Evolutionary conservation across 2,329 filamentous ascomycete genomes (phyloP).

Genomic region (Ophiosphaerella korrae): DNA sequence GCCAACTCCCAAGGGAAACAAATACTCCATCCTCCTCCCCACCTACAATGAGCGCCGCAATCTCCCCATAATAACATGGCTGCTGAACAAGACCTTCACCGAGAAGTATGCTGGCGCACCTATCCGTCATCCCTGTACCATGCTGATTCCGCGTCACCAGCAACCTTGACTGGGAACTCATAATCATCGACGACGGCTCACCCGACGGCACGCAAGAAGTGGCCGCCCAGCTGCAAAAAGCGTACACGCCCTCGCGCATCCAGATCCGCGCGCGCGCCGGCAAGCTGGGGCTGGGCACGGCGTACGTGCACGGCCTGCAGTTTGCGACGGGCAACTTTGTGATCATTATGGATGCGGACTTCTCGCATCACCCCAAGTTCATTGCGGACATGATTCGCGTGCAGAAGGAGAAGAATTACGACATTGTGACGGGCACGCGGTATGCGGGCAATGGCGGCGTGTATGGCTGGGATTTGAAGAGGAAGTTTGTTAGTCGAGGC

Average conservation of each 20-base stretch:
- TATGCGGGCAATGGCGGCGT: constrained; percentile 88
- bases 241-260: constrained; percentile 77
- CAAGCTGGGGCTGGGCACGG: constrained; percentile 95
- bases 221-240: constrained; percentile 85
- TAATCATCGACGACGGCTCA: constrained; percentile 97
- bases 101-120: constrained; percentile 67
- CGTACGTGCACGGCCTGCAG: constrained; percentile 92
- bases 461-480: constrained; percentile 93
- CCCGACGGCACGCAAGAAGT: constrained; percentile 93
- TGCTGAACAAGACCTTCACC: constrained; percentile 90
- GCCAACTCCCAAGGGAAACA: constrained; percentile 61
- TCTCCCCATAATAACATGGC: constrained; percentile 92
- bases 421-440: constrained; percentile 95
- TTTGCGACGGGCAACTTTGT: constrained; percentile 92
- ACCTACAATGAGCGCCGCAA: constrained; percentile 99
- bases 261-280: constrained; percentile 85
- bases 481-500: constrained; percentile 76
- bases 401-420: constrained; percentile 79
- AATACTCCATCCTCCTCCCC: constrained; percentile 96
- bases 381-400: constrained; percentile 89
- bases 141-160: constrained; percentile 53
- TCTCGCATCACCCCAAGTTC: constrained; percentile 99
- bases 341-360: constrained; percentile 99
- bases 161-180: constrained; percentile 93
- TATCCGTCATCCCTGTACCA: background rate